Percentiles rank a stretch among this genome's conserved stretches.
Conservation (phyloP, 139 green algal species). For the Choricystis sp. region DNA sequence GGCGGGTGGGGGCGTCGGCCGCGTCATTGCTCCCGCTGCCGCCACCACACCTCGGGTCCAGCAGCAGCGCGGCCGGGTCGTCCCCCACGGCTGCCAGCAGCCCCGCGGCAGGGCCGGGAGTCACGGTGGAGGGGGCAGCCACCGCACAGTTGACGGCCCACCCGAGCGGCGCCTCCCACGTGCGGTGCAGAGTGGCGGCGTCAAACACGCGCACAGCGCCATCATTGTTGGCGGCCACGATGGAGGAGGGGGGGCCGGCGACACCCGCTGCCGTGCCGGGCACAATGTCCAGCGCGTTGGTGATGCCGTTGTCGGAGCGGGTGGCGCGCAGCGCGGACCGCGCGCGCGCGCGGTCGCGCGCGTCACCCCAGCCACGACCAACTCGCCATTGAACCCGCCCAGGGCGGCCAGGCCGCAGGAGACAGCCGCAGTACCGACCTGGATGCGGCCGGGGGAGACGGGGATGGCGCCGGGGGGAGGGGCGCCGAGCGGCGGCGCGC, state of each 20-base stretch:
- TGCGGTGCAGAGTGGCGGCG: conserved; percentile 12
- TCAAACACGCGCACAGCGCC: conserved; percentile 37
- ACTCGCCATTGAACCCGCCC: conserved; percentile 70
- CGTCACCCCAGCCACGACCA: conserved; percentile 39
- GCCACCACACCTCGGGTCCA: conserved; percentile 10
- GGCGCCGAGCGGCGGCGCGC: conserved; percentile 21
- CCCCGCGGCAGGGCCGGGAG: too few species aligned
- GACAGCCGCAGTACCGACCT: conserved; percentile 67
- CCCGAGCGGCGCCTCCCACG: conserved; percentile 4
- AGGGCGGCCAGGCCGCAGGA: conserved; percentile 46
- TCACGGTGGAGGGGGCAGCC: conserved; percentile 10
- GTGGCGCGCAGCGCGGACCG: conserved; percentile 21
- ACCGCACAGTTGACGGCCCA: conserved; percentile 81
- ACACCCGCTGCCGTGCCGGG: conserved; percentile 5
- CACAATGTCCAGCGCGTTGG: conserved; percentile 81
- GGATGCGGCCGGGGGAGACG: conserved; percentile 15
- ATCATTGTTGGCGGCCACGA: conserved; percentile 82
- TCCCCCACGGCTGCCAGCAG: conserved; percentile 60
- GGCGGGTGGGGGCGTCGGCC: conserved; percentile 10
- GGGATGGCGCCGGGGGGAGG: conserved; percentile 16
- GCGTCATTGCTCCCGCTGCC: not conserved
- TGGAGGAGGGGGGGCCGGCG: not conserved
- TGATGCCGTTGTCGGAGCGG: conserved; percentile 76
- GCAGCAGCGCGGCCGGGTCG: conserved; percentile 32
- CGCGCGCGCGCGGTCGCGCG: not conserved